Conservation (phyloP, 495 filamentous ascomycete species). For the Podospora tetraspora region DNA sequence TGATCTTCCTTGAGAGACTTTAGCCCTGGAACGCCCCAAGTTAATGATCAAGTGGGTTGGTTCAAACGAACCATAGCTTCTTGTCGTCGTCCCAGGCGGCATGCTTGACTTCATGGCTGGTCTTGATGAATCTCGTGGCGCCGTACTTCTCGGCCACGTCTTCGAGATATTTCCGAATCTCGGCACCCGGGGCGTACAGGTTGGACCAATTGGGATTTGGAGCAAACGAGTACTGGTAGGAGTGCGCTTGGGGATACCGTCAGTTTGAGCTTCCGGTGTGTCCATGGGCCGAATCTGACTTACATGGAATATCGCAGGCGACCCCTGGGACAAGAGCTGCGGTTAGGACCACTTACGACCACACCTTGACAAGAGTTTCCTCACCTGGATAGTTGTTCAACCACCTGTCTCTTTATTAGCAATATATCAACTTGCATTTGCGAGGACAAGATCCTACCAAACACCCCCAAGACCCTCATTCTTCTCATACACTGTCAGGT, state of each 20-base stretch:
- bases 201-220: conserved; percentile 60
- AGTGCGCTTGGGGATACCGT: conserved; percentile 30
- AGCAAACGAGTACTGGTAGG: conserved; percentile 64
- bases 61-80: conserved; percentile 48
- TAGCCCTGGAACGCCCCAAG: not conserved
- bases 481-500: conserved; percentile 42
- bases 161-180: conserved; percentile 57
- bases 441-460: conserved; percentile 24
- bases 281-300: conserved; percentile 1
- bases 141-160: conserved; percentile 55
- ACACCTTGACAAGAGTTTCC: not conserved
- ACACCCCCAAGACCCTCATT: conserved; percentile 39
- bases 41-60: not conserved
- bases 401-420: conserved; percentile 26
- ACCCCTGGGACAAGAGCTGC: conserved; percentile 23
- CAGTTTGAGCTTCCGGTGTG: not conserved
- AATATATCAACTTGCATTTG: not conserved
- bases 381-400: conserved; percentile 42
- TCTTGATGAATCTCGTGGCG: conserved; percentile 45
- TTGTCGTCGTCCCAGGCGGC: conserved; percentile 51
- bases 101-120: conserved; percentile 33
- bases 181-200: conserved; percentile 59
- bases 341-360: conserved; percentile 4
- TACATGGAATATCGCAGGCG: conserved; percentile 42
- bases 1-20: conserved; percentile 22